Evolutionary conservation across 2,329 filamentous ascomycete species (phyloP).

Genomic region (Rutstroemia sp.): DNA sequence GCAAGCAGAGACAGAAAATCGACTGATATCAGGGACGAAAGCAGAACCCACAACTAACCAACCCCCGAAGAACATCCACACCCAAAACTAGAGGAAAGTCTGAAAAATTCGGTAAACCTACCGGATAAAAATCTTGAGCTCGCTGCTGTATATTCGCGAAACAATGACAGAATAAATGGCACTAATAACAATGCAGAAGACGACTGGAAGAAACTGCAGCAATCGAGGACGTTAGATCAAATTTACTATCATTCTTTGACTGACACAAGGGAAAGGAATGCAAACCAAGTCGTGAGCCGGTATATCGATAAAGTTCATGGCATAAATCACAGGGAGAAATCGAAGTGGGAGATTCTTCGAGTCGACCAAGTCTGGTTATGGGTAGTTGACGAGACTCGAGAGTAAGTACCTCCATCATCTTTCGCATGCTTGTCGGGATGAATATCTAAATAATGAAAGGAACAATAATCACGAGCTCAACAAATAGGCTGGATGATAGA

Average conservation of each 20-base stretch:
- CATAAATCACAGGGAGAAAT: background rate
- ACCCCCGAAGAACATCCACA: no score
- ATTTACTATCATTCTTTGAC: background rate
- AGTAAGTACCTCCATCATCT: background rate
- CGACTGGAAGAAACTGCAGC: background rate
- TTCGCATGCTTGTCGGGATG: background rate
- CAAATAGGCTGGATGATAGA: background rate
- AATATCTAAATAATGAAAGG: background rate
- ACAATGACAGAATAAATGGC: background rate
- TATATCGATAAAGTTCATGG: background rate
- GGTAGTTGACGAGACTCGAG: background rate
- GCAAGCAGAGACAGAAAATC: no score
- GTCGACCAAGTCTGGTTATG: conserved; percentile 1
- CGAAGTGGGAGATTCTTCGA: background rate
- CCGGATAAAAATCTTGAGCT: no score
- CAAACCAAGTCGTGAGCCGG: background rate
- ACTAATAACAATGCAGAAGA: background rate
- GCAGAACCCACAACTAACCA: no score
- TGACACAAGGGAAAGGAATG: background rate
- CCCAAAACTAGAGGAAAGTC: no score
- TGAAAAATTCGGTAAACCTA: no score
- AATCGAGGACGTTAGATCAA: background rate
- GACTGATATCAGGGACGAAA: no score
- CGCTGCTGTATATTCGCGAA: no score
- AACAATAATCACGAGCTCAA: background rate